phyloP scores from a whole-genome alignment of 768 basidiomycete species.

The Sporobolomyces roseus region DNA sequence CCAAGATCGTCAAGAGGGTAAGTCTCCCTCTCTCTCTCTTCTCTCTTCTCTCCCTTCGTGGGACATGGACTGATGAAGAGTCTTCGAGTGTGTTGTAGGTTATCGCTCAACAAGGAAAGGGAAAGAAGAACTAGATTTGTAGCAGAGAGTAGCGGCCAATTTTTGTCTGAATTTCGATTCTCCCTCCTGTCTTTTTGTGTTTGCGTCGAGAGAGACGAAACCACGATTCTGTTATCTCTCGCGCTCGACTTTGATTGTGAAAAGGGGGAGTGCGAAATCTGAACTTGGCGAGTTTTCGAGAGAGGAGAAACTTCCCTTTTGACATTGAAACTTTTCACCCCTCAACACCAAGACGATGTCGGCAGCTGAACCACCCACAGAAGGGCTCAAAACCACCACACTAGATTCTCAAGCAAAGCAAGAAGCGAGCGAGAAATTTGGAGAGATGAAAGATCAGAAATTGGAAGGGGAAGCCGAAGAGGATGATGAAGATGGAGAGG shows the following conservation, averaged over 20 bases:
- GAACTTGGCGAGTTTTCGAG: too few relatives aligned
- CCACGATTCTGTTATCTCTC: neutral
- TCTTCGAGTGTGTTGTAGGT: slow-evolving; percentile 14
- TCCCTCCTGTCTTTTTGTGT: neutral
- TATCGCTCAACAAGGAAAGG: slow-evolving; percentile 34
- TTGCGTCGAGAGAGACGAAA: neutral
- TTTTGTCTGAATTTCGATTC: neutral
- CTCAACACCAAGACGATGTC: too few relatives aligned
- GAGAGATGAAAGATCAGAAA: neutral
- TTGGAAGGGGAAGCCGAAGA: slow-evolving; percentile 21
- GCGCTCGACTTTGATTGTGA: neutral
- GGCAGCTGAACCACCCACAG: too few relatives aligned
- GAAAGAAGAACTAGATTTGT: slow-evolving; percentile 39
- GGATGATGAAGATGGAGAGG: slow-evolving; percentile 47
- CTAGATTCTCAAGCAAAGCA: too few relatives aligned
- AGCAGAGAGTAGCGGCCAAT: too few relatives aligned
- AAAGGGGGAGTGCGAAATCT: neutral
- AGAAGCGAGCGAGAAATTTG: neutral
- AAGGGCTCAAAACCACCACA: too few relatives aligned
- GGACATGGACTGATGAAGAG: neutral
- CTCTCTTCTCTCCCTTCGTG: neutral
- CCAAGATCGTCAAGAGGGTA: slow-evolving; percentile 99
- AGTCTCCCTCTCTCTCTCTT: slow-evolving; percentile 51
- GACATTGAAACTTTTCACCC: too few relatives aligned
- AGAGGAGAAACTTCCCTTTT: too few relatives aligned